phyloP scores from a whole-genome alignment of 1,139 yeast species.

The Yamadazyma blattariae region DNA sequence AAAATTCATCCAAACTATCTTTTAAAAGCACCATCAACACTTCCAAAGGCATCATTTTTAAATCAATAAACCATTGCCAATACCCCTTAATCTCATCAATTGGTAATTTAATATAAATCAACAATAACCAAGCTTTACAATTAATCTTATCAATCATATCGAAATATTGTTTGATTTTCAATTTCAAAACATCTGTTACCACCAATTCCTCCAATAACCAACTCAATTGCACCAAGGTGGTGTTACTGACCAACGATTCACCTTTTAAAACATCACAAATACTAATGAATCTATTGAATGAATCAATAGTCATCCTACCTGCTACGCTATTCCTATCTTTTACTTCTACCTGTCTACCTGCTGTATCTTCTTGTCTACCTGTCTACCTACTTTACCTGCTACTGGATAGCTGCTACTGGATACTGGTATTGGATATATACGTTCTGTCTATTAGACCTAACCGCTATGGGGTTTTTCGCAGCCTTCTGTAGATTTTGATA shows the following conservation, averaged over 20 bases:
- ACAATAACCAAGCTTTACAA: slow-evolving; percentile 9
- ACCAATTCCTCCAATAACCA: neutral
- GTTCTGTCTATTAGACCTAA: too few species aligned
- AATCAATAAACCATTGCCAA: slow-evolving; percentile 10
- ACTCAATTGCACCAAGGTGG: slow-evolving; percentile 1
- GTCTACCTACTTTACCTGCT: too few species aligned
- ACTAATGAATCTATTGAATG: neutral
- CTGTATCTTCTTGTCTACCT: too few species aligned
- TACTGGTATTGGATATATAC: too few species aligned
- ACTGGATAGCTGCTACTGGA: too few species aligned
- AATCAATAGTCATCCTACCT: neutral
- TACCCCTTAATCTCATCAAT: slow-evolving; percentile 4
- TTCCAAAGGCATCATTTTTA: neutral
- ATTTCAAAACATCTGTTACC: neutral
- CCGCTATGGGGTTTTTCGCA: slow-evolving; percentile 3
- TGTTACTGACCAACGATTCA: slow-evolving; percentile 3
- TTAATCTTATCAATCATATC: slow-evolving; percentile 4
- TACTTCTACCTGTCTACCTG: too few species aligned
- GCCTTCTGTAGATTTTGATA: neutral
- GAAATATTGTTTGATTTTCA: neutral
- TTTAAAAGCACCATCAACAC: slow-evolving; percentile 4
- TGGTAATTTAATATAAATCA: slow-evolving; percentile 7
- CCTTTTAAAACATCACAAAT: slow-evolving; percentile 1
- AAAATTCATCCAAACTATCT: slow-evolving; percentile 7
- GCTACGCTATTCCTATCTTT: too few species aligned